Percentiles rank a stretch among this genome's conserved stretches.
Evolutionary conservation across 331 rosid species (phyloP).

Genomic region (Malus hybrid): DNA sequence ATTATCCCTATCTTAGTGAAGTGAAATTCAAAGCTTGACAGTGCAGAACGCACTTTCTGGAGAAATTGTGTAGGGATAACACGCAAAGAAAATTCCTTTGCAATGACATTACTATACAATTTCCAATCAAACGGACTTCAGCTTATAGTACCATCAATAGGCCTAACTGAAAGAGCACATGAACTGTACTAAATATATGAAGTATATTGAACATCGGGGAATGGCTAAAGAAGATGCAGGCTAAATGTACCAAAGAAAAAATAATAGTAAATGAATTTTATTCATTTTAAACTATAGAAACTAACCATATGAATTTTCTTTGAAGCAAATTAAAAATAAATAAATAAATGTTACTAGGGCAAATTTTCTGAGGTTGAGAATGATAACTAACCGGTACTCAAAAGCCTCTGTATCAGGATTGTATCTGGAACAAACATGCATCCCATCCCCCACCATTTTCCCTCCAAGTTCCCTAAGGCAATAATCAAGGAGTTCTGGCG

Average conservation of each 20-base stretch:
- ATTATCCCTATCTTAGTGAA: neutral
- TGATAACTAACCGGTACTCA: conserved; percentile 64
- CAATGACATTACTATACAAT: neutral
- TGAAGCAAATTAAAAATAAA: neutral
- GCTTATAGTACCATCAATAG: neutral
- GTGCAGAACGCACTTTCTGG: neutral
- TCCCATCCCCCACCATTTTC: conserved; percentile 57
- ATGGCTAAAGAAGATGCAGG: neutral
- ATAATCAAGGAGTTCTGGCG: conserved; percentile 75
- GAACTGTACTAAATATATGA: neutral
- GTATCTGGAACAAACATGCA: conserved; percentile 58
- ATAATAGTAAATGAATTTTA: too few relatives aligned
- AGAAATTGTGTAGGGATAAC: neutral
- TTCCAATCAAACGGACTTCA: neutral
- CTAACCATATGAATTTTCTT: neutral
- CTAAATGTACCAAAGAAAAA: neutral
- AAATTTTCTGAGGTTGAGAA: neutral
- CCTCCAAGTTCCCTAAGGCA: conserved; percentile 82
- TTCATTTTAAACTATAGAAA: neutral
- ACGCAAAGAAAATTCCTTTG: neutral
- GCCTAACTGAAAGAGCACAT: neutral
- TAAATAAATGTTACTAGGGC: neutral
- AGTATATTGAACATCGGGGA: neutral
- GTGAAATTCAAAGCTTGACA: neutral
- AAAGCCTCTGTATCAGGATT: conserved; percentile 58